Evolutionary conservation across 2,329 filamentous ascomycete genomes (phyloP), one percentile per base, ranked within the genome.

Genomic region (Uncinocarpus reesii): DNA sequence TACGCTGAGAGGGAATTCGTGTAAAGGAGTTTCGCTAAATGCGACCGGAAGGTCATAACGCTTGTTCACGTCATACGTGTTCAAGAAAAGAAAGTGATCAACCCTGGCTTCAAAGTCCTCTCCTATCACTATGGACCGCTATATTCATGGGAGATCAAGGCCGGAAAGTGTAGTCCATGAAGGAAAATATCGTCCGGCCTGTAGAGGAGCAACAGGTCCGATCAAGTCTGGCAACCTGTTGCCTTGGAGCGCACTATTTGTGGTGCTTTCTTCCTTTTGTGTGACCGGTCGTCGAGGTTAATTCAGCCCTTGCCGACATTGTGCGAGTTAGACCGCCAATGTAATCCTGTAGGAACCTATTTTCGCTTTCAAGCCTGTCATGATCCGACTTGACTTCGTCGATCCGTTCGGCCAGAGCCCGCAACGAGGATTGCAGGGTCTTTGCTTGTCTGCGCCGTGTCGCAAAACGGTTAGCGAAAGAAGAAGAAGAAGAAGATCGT

Each of bases 301-400:
- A 73, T 60, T 80, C 79, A 58, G 72, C 75, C 57, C 69, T 71
- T 48, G 69, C 68, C 42, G 69, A 70, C 70, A 74, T 71, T 47
- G 78, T 80, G 59, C 86, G 86, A 79, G 95, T 96, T 48, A 96
- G 75, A 62, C 95, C 90, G 55, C 90, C 90, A 60, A 96, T 96
- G 65, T 96, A 96, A 66, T 95, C 95, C 67, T 96, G 90, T 41
- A 98, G 71, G 62, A 96, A 95, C 61, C 88, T 90, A 75, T 98
- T 98, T 66, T 95, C 89, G 65, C 78, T 92, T 67, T 96, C 89
- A 47, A 98, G 80, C 68, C 95, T 95, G 70, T 95, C 87, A 63
- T 98, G 89, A 63, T 96, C 90, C 58, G 85, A 83, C 66, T 88
- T 86, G 55, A 96, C 89, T 24, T 86, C 86, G 62, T 98, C 92